A percentile compares a stretch with the other conserved stretches of the same genome.
Conservation (phyloP, 345 rosid species). For the Capsella bursapastoris region DNA sequence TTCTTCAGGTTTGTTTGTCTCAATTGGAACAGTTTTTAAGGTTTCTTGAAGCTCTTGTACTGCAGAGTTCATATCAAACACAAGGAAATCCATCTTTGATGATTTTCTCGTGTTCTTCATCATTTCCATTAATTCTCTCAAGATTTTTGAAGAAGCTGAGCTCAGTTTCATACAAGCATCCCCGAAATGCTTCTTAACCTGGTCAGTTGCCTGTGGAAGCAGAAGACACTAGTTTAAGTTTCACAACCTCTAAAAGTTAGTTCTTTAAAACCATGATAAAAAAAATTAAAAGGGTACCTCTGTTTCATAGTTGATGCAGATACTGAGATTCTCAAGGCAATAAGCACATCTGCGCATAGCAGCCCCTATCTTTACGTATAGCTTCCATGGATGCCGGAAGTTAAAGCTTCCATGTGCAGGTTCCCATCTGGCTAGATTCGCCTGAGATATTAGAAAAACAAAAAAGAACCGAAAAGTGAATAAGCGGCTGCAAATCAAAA, state of each 20-base stretch:
- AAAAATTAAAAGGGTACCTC: conserved; percentile 45
- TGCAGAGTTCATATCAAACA: conserved; percentile 63
- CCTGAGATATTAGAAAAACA: conserved; percentile 42
- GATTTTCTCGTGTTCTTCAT: conserved; percentile 56
- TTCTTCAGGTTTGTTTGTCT: conserved; percentile 31
- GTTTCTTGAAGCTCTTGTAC: conserved; percentile 60
- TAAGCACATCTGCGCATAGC: conserved; percentile 68
- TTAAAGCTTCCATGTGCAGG: conserved; percentile 74
- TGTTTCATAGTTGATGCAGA: conserved; percentile 51
- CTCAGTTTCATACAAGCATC: conserved; percentile 51
- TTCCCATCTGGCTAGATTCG: conserved; percentile 79
- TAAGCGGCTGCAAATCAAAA: neutral
- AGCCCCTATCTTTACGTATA: conserved; percentile 69
- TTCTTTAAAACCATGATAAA: conserved; percentile 7
- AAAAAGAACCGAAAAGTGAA: neutral
- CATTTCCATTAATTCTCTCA: conserved; percentile 55
- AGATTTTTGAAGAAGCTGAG: conserved; percentile 48
- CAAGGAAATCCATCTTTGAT: conserved; percentile 48
- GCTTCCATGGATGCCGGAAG: conserved; percentile 82
- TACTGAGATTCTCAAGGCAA: conserved; percentile 62
- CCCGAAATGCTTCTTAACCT: conserved; percentile 51
- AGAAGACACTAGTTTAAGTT: conserved; percentile 18
- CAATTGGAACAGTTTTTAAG: conserved; percentile 52
- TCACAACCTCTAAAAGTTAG: conserved; percentile 1
- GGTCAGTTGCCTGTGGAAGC: conserved; percentile 54